These are phyloP conservation scores for Colletotrichum sojae DNA, from an alignment of 2,329 filamentous ascomycete species.

Conservation along the genomic window DNA sequence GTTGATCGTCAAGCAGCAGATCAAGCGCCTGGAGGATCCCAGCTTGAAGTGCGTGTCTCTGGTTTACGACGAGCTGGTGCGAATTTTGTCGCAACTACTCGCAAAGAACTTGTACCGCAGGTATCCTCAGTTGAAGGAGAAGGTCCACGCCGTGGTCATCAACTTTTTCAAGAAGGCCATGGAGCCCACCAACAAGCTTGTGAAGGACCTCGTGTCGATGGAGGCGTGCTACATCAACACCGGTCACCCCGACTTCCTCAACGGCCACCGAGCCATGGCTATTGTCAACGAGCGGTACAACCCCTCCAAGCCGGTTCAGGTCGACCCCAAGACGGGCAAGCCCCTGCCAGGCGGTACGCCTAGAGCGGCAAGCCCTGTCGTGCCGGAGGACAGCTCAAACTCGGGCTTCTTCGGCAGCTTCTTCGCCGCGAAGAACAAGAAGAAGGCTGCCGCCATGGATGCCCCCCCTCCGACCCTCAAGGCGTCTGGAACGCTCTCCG, in stretches of 20 bases:
- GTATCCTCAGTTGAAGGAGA: constrained; percentile 96
- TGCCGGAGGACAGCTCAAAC: constrained; percentile 70
- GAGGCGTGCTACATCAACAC: constrained; percentile 99
- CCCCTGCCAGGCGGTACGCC: constrained; percentile 81
- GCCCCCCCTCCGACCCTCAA: constrained; percentile 92
- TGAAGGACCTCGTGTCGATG: constrained; percentile 93
- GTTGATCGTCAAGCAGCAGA: constrained; percentile 98
- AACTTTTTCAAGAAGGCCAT: constrained; percentile 98
- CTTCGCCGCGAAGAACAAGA: constrained; percentile 99
- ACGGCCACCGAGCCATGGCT: constrained; percentile 97
- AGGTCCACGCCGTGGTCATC: constrained; percentile 94
- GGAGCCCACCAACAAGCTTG: constrained; percentile 98
- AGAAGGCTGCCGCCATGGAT: constrained; percentile 99
- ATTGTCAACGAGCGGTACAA: constrained; percentile 95
- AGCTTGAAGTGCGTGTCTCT: constrained; percentile 97
- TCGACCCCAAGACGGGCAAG: constrained; percentile 99
- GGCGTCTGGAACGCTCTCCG: constrained; percentile 91
- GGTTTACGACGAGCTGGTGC: constrained; percentile 97
- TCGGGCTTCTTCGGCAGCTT: constrained; percentile 97
- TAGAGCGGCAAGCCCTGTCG: constrained; percentile 82
- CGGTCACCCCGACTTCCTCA: constrained; percentile 96
- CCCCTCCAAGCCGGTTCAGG: constrained; percentile 87
- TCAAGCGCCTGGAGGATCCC: constrained; percentile 95
- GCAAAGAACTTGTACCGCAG: constrained; percentile 91
- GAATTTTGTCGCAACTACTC: constrained; percentile 91